Evolutionary conservation across 2,329 filamentous ascomycete species (phyloP).

Genomic region (Aspergillus sp.): DNA sequence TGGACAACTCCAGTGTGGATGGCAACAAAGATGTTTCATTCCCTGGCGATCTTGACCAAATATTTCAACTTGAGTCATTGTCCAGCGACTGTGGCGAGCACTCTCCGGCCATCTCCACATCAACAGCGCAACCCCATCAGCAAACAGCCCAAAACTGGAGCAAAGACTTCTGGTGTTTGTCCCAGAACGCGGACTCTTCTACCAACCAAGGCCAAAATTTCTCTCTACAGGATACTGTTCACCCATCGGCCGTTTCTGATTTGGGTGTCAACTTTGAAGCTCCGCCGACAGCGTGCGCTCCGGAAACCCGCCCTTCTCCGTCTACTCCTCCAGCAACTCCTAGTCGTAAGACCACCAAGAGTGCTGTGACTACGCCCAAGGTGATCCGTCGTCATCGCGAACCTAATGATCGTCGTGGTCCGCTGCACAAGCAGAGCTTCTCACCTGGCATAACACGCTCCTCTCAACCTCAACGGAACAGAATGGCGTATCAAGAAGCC

Average conservation of each 20-base stretch:
- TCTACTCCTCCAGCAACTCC: conserved; percentile 42
- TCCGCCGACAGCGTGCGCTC: conserved; percentile 24
- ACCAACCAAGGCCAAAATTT: conserved; percentile 30
- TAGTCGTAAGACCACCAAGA: conserved; percentile 38
- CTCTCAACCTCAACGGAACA: conserved; percentile 48
- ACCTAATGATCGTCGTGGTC: conserved; percentile 41
- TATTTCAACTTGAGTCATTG: conserved; percentile 53
- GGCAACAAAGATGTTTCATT: conserved; percentile 51
- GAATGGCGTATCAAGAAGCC: conserved; percentile 45
- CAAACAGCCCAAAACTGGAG: conserved; percentile 54
- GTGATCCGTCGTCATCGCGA: conserved; percentile 43
- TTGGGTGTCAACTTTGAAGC: conserved; percentile 36
- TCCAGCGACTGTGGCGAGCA: conserved; percentile 55
- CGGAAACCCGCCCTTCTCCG: conserved; percentile 31
- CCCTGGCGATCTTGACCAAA: conserved; percentile 53
- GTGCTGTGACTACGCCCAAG: conserved; percentile 41
- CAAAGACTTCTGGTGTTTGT: conserved; percentile 53
- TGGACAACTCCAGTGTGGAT: conserved; percentile 55
- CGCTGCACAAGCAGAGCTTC: conserved; percentile 46
- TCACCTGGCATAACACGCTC: conserved; percentile 59
- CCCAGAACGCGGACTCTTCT: conserved; percentile 50
- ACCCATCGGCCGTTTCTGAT: conserved; percentile 38
- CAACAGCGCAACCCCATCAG: conserved; percentile 40
- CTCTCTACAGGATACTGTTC: conserved; percentile 41
- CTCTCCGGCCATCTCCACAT: conserved; percentile 52